Conservation (phyloP, 805 yeast genomes). For the Candida pseudoglaebosa region DNA sequence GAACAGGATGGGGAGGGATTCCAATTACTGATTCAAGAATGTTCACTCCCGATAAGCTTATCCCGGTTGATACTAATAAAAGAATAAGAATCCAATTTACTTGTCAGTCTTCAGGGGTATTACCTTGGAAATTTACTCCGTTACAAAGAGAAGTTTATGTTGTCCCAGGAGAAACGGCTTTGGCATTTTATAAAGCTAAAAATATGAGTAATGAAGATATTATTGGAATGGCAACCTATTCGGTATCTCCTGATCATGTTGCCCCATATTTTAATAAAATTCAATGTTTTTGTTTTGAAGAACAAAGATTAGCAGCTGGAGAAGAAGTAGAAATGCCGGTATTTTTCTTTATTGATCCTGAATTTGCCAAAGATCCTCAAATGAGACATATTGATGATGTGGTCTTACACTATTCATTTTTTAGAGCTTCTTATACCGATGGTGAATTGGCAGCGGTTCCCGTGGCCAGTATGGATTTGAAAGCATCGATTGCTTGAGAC, state of each 20-base stretch:
- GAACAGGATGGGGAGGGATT: slow-evolving; percentile 95
- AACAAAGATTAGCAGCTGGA: slow-evolving; percentile 87
- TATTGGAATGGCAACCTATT: slow-evolving; percentile 97
- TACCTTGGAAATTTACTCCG: slow-evolving; percentile 95
- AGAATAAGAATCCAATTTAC: slow-evolving; percentile 84
- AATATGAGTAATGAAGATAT: slow-evolving; percentile 83
- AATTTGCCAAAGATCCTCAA: slow-evolving; percentile 85
- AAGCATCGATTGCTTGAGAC: slow-evolving; percentile 9
- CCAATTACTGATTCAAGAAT: slow-evolving; percentile 82
- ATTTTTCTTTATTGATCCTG: slow-evolving; percentile 95
- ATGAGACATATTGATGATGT: slow-evolving; percentile 90
- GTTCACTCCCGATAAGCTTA: slow-evolving; percentile 81
- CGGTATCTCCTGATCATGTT: slow-evolving; percentile 93
- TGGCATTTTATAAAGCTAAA: slow-evolving; percentile 91
- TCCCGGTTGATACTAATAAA: slow-evolving; percentile 82
- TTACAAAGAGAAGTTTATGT: slow-evolving; percentile 90
- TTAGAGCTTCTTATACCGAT: slow-evolving; percentile 53
- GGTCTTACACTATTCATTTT: slow-evolving; percentile 88
- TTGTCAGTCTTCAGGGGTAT: slow-evolving; percentile 81
- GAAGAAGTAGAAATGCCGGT: slow-evolving; percentile 99
- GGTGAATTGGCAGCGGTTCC: slow-evolving; percentile 41
- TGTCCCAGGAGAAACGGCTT: slow-evolving; percentile 95
- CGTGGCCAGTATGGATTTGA: slow-evolving; percentile 13
- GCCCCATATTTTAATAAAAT: slow-evolving; percentile 96
- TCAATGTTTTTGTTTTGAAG: slow-evolving; percentile 98